A percentile compares a stretch with the other conserved stretches of the same genome.
Conservation (phyloP, 768 basidiomycete genomes). For the Artomyces pyxidatus region DNA sequence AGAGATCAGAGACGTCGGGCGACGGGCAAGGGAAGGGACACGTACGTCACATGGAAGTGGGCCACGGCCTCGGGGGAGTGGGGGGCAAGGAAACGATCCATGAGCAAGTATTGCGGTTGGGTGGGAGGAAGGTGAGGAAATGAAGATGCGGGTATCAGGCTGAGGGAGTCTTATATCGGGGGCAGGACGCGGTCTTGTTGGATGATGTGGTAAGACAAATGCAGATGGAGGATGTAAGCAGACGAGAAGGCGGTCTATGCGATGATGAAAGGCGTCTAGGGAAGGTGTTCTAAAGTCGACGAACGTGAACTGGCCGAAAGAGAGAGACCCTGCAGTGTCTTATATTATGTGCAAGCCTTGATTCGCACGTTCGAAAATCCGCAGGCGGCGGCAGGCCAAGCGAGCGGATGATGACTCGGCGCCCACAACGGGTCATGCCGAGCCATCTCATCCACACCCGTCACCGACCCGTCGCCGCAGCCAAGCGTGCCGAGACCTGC, state of each 20-base stretch:
- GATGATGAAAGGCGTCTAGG: too few species aligned
- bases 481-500: too few species aligned
- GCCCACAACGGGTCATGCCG: too few species aligned
- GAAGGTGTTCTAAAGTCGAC: slow-evolving; percentile 3
- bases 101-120: slow-evolving; percentile 16
- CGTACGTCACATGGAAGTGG: slow-evolving; percentile 59
- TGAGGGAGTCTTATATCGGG: not conserved
- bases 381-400: too few species aligned
- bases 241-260: not conserved
- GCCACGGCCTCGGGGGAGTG: slow-evolving; percentile 69
- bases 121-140: not conserved
- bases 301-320: slow-evolving; percentile 10
- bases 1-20: slow-evolving; percentile 13
- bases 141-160: not conserved
- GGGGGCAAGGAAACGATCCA: slow-evolving; percentile 70
- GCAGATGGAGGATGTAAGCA: not conserved
- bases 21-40: slow-evolving; percentile 7
- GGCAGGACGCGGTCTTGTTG: too few species aligned
- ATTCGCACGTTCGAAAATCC: slow-evolving; percentile 14
- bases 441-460: too few species aligned
- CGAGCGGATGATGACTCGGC: slow-evolving; percentile 5
- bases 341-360: not conserved
- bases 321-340: slow-evolving; percentile 1
- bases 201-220: too few species aligned
- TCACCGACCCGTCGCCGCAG: too few species aligned